A percentile compares a stretch with the other conserved stretches of the same genome.
Evolutionary conservation across 1,284 basidiomycete species (phyloP).

Genomic region (Cryptococcus sp.): DNA sequence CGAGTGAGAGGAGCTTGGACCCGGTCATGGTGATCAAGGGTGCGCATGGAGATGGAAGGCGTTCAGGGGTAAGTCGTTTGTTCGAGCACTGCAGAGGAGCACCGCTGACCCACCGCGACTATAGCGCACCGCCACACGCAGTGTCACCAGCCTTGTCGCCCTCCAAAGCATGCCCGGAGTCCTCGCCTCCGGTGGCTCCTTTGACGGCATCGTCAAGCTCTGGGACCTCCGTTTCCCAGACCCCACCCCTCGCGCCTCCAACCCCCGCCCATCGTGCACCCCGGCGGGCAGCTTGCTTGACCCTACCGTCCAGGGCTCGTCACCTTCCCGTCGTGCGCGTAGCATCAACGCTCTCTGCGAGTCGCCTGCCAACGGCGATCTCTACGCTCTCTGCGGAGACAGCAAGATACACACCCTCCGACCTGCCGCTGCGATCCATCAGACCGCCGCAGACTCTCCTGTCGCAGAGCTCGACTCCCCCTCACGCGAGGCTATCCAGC

Average conservation of each 20-base stretch:
- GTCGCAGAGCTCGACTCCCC: neutral
- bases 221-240: constrained; percentile 48
- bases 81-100: neutral
- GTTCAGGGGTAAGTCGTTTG: constrained; percentile 7
- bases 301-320: constrained; percentile 25
- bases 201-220: constrained; percentile 49
- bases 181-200: constrained; percentile 47
- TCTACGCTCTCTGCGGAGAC: constrained; percentile 41
- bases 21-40: constrained; percentile 33
- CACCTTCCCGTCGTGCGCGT: constrained; percentile 32
- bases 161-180: constrained; percentile 42
- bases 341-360: constrained; percentile 43
- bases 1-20: constrained; percentile 16
- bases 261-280: constrained; percentile 23
- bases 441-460: neutral
- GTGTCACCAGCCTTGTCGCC: constrained; percentile 46
- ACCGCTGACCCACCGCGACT: constrained; percentile 1
- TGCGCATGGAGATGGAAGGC: constrained; percentile 32
- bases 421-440: constrained; percentile 23
- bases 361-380: constrained; percentile 37
- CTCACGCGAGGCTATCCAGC: constrained; percentile 23
- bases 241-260: constrained; percentile 18
- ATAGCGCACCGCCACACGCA: constrained; percentile 39
- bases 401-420: constrained; percentile 41
- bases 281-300: constrained; percentile 31